Evolutionary conservation across 495 filamentous ascomycete genomes (phyloP).

Genomic region (Clavariopsis aquatica): DNA sequence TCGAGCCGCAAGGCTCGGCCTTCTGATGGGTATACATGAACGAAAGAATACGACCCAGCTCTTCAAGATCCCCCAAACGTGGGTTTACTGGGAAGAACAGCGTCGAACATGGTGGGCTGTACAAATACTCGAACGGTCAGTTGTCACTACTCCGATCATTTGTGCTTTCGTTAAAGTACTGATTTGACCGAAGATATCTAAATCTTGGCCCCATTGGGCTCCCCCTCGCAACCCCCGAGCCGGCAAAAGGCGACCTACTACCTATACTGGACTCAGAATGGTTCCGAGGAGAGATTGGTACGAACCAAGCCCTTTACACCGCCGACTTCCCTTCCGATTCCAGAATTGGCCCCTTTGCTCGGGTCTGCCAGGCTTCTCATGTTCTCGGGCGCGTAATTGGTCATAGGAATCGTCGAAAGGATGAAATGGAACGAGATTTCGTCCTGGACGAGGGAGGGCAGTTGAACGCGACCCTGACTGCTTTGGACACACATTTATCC

Average conservation of each 20-base stretch:
- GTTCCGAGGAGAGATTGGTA: background rate
- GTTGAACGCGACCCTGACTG: constrained; percentile 3
- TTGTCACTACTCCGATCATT: background rate
- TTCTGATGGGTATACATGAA: background rate
- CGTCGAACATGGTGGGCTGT: background rate
- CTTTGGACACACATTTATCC: constrained; percentile 4
- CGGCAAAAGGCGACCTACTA: background rate
- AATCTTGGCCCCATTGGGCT: constrained; percentile 3
- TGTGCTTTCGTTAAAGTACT: background rate
- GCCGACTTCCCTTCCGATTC: constrained; percentile 3
- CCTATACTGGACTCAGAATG: background rate
- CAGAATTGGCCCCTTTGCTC: background rate
- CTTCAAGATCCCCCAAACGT: background rate
- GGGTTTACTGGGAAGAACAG: background rate
- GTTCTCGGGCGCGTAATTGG: constrained; percentile 5
- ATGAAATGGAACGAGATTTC: background rate
- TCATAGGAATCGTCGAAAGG: constrained; percentile 3
- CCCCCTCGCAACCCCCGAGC: constrained; percentile 7
- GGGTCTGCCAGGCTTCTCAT: constrained; percentile 5
- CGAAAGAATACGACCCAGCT: background rate
- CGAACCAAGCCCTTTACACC: constrained; percentile 1
- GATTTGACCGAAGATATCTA: background rate
- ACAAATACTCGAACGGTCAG: constrained; percentile 3
- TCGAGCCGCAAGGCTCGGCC: background rate
- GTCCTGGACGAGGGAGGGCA: constrained; percentile 2